Percentiles rank a stretch among this genome's conserved stretches.
phyloP scores from a whole-genome alignment of 495 filamentous ascomycete genomes.

The Xylaria curta region DNA sequence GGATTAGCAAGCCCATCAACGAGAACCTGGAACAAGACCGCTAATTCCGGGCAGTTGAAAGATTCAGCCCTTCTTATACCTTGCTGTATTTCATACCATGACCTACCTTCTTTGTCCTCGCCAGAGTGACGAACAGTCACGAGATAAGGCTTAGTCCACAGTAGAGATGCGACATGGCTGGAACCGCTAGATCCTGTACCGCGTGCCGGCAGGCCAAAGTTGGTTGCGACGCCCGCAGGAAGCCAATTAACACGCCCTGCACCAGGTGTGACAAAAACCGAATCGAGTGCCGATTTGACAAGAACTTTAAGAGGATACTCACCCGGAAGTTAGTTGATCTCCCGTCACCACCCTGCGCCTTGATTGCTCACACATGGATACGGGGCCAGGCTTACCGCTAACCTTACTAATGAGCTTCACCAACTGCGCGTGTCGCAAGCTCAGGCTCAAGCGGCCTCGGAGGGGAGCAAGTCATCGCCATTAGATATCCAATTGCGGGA shows the following conservation, averaged over 20 bases:
- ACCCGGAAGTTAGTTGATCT: conserved; percentile 19
- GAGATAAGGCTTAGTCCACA: neutral
- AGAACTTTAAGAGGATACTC: conserved; percentile 23
- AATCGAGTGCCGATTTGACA: conserved; percentile 21
- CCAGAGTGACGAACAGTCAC: neutral
- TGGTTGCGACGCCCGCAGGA: conserved; percentile 19
- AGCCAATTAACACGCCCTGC: conserved; percentile 13
- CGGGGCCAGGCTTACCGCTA: conserved; percentile 16
- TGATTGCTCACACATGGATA: neutral
- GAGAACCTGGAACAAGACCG: neutral
- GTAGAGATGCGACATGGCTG: conserved; percentile 9
- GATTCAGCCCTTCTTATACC: neutral
- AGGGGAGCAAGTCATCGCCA: neutral
- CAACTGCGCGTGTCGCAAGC: conserved; percentile 19
- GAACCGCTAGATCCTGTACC: conserved; percentile 16
- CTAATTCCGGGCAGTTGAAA: neutral
- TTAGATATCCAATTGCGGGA: neutral
- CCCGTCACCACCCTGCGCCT: neutral
- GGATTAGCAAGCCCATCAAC: neutral
- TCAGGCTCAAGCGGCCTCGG: neutral
- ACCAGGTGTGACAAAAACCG: conserved; percentile 7
- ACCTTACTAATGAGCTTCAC: conserved; percentile 22
- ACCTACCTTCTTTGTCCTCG: neutral
- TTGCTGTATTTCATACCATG: neutral
- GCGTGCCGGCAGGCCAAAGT: conserved; percentile 22